phyloP scores from a whole-genome alignment of 306 rosid genomes.

The Lablab purpureus region DNA sequence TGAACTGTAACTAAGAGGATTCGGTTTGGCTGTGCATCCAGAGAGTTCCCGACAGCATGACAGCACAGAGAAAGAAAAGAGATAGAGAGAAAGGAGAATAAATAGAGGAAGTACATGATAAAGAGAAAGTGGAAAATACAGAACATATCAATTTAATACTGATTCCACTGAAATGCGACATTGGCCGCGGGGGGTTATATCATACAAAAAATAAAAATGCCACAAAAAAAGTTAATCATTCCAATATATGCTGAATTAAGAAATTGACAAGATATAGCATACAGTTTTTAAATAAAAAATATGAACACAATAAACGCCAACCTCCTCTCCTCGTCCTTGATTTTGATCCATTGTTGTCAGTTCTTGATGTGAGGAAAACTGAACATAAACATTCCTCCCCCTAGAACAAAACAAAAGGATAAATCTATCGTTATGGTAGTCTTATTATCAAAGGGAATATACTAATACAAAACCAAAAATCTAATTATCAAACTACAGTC shows the following conservation, averaged over 20 bases:
- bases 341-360: conserved; percentile 84
- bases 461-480: conserved; percentile 21
- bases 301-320: conserved; percentile 51
- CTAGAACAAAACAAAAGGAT: conserved; percentile 49
- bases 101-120: conserved; percentile 65
- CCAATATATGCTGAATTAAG: background rate
- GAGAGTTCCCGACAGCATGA: conserved; percentile 65
- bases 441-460: conserved; percentile 29
- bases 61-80: conserved; percentile 75
- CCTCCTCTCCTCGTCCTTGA: conserved; percentile 98
- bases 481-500: conserved; percentile 21
- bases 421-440: conserved; percentile 1
- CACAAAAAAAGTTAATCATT: background rate
- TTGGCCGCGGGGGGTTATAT: no score
- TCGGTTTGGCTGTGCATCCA: conserved; percentile 91
- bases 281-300: background rate
- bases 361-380: conserved; percentile 93
- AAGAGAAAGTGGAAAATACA: conserved; percentile 50
- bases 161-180: conserved; percentile 37
- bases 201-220: background rate
- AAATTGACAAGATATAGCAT: conserved; percentile 33
- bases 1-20: conserved; percentile 90
- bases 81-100: conserved; percentile 75
- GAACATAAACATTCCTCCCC: conserved; percentile 95
- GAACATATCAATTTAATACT: conserved; percentile 33